Conservation (phyloP, 139 green algal genomes). For the Coelastrella sp. region DNA sequence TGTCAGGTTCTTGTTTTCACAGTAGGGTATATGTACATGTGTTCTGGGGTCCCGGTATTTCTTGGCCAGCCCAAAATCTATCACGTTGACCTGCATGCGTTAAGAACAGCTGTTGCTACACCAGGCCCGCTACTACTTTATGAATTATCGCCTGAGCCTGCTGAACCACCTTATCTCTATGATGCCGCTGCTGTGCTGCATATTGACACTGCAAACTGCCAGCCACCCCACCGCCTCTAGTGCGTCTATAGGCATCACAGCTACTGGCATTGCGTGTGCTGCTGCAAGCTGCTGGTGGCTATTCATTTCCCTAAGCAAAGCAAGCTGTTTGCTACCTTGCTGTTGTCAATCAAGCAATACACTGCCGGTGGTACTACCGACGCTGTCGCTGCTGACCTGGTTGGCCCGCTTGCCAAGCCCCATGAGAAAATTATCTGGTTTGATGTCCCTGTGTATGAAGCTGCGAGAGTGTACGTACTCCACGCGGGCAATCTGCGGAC, state of each 20-base stretch:
- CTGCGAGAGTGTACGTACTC: slow-evolving; percentile 98
- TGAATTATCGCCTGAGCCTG: neutral
- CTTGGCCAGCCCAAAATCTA: slow-evolving; percentile 98
- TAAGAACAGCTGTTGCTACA: neutral
- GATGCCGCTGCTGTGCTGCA: neutral
- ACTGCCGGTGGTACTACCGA: neutral
- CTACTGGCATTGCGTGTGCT: too few relatives aligned
- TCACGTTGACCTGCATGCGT: slow-evolving; percentile 91
- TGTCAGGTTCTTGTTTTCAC: slow-evolving; percentile 93
- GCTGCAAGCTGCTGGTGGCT: neutral
- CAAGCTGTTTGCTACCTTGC: neutral
- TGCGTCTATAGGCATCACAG: too few relatives aligned
- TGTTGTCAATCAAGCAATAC: neutral
- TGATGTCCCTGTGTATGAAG: slow-evolving; percentile 99
- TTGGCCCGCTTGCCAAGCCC: slow-evolving; percentile 97
- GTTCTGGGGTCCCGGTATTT: slow-evolving; percentile 99
- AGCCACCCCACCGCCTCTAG: too few relatives aligned
- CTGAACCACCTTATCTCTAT: neutral
- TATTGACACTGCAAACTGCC: too few relatives aligned
- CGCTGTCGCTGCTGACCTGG: slow-evolving; percentile 63
- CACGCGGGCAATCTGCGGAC: slow-evolving; percentile 87
- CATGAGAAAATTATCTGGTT: slow-evolving; percentile 99
- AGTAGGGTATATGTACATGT: slow-evolving; percentile 99
- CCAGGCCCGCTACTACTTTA: neutral
- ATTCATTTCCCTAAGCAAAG: neutral